Conservation (phyloP, 2,329 filamentous ascomycete species). For the Shiraia sp. region DNA sequence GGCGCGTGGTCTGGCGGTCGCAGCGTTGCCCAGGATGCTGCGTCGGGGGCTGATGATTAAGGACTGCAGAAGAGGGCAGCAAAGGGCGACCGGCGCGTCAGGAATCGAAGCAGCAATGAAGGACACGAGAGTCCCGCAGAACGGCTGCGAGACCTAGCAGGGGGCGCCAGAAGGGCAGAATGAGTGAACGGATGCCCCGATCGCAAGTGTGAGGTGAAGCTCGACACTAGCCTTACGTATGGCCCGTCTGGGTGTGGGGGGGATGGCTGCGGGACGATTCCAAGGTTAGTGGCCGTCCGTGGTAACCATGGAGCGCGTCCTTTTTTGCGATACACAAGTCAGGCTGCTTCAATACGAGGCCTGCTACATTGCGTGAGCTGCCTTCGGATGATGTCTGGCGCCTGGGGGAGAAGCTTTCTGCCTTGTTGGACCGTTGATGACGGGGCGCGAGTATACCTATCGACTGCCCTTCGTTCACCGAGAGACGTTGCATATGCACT, state of each 20-base stretch:
- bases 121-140: constrained; percentile 22
- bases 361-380: too few relatives aligned
- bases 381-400: too few relatives aligned
- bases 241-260: constrained; percentile 13
- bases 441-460: too few relatives aligned
- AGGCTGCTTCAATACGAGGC: too few relatives aligned
- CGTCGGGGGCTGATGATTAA: constrained; percentile 18
- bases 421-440: too few relatives aligned
- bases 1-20: constrained; percentile 1
- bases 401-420: too few relatives aligned
- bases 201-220: constrained; percentile 24
- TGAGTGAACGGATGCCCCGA: constrained; percentile 21
- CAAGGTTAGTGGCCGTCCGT: constrained; percentile 6
- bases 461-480: not conserved
- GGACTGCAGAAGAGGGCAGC: constrained; percentile 18
- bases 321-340: constrained; percentile 8
- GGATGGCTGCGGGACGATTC: constrained; percentile 12
- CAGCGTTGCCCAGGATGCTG: constrained; percentile 15
- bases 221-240: constrained; percentile 19
- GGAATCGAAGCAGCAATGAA: constrained; percentile 24
- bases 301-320: constrained; percentile 9
- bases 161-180: constrained; percentile 19
- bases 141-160: constrained; percentile 18
- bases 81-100: constrained; percentile 25
- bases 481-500: constrained; percentile 3